Conservation (phyloP, 1,284 basidiomycete species). For the Neolentinus lepideus region DNA sequence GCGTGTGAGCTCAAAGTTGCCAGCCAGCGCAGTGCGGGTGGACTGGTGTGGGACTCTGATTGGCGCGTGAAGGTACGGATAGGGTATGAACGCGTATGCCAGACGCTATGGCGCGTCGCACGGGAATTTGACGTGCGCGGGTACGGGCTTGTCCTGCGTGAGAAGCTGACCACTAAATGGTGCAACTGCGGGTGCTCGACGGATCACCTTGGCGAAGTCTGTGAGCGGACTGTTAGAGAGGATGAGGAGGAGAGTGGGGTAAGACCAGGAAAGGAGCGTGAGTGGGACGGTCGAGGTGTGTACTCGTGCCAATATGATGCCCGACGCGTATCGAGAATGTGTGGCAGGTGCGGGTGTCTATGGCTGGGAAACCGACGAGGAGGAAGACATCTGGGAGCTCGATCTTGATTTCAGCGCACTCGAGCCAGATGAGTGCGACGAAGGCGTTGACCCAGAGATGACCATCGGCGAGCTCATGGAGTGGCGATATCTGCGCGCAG, state of each 20-base stretch:
- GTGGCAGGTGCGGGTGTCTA: constrained; percentile 44
- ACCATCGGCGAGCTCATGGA: constrained; percentile 65
- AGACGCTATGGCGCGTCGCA: constrained; percentile 59
- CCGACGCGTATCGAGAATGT: not conserved
- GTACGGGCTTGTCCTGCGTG: constrained; percentile 57
- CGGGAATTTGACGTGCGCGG: constrained; percentile 63
- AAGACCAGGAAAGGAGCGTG: constrained; percentile 52
- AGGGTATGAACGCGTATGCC: constrained; percentile 54
- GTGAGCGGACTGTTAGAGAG: constrained; percentile 59
- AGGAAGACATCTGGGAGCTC: constrained; percentile 67
- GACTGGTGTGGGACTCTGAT: constrained; percentile 36
- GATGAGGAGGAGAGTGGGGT: constrained; percentile 52
- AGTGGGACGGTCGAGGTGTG: constrained; percentile 61
- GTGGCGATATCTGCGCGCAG: constrained; percentile 58
- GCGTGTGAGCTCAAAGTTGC: constrained; percentile 46
- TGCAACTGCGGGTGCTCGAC: constrained; percentile 72
- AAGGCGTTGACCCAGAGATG: constrained; percentile 39
- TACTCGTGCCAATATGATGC: not conserved
- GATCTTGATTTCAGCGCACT: constrained; percentile 52
- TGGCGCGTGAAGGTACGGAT: constrained; percentile 50
- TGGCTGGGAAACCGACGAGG: constrained; percentile 63
- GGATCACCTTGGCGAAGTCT: constrained; percentile 66
- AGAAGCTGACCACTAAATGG: constrained; percentile 66
- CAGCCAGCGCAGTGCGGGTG: constrained; percentile 22
- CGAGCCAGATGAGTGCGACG: constrained; percentile 41